Evolutionary conservation across 2,329 filamentous ascomycete species (phyloP).

Genomic region (Aureobasidium sp.): DNA sequence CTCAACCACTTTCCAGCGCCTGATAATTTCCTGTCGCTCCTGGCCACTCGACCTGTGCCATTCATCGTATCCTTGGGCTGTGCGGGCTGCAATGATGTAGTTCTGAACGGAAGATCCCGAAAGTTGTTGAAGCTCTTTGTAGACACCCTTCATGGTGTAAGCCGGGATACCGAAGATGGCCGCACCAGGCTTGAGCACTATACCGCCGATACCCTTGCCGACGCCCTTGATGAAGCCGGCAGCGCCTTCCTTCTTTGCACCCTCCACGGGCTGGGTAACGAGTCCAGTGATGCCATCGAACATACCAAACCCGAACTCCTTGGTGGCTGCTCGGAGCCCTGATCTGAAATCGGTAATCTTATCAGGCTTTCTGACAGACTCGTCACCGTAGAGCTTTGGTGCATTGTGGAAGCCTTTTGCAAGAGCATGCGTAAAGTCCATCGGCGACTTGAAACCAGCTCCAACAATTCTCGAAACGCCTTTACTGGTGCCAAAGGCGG

Average conservation of each 20-base stretch:
- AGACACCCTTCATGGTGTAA: conserved; percentile 70
- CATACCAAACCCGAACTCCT: conserved; percentile 65
- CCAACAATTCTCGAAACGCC: conserved; percentile 32
- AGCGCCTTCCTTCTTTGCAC: conserved; percentile 53
- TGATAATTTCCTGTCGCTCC: conserved; percentile 59
- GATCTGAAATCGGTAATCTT: conserved; percentile 60
- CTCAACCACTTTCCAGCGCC: conserved; percentile 56
- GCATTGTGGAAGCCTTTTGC: conserved; percentile 67
- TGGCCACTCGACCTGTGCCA: conserved; percentile 46
- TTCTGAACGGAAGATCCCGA: conserved; percentile 67
- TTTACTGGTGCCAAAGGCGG: conserved; percentile 27
- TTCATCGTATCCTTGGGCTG: conserved; percentile 67
- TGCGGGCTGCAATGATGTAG: conserved; percentile 71
- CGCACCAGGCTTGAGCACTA: conserved; percentile 68
- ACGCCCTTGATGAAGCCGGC: conserved; percentile 68
- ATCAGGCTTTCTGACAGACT: conserved; percentile 57
- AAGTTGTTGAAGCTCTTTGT: conserved; percentile 62
- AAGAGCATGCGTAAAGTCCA: conserved; percentile 54
- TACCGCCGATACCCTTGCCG: conserved; percentile 69
- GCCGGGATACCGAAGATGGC: conserved; percentile 47
- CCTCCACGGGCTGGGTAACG: conserved; percentile 64
- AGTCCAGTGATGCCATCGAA: conserved; percentile 72
- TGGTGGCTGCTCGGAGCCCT: conserved; percentile 36
- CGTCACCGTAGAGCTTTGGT: conserved; percentile 62
- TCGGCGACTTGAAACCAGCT: conserved; percentile 42